Evolutionary conservation across 352 stramenopile species (phyloP), one percentile per base, ranked within the genome.

Genomic region (Phytophthora foliorum): DNA sequence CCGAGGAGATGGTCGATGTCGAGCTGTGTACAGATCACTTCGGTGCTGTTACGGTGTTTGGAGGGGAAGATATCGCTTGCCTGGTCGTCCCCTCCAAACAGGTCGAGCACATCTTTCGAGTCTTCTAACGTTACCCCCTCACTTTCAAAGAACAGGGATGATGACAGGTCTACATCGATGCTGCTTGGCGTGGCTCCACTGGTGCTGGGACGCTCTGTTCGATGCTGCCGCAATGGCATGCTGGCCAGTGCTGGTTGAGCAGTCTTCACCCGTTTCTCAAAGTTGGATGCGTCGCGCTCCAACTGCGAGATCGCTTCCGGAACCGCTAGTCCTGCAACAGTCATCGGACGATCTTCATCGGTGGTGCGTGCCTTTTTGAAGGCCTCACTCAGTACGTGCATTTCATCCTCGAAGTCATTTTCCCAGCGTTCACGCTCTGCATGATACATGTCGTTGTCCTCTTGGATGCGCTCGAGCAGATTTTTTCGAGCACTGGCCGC

Each of bases 291-390:
- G 10, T 84, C 80, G 6, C 80, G 80, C 21, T 75, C 67, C 14
- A 92, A 67, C 61, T 88, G 75, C 4, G 67, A 75, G 11, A 84
- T 53, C 10, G 84, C 78, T 52, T 87, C 78, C 0, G 84, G 80
- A 0, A 88, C 69, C 6, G 67, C 78, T 16, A 90, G 69, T 14
- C 81, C 84, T 17, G 80, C 81, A 16, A 88, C 75, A 11, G 83
- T 91, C 73, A 80, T 80, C 11, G 83, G 83, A 0, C 81, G 75
- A 9, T 64, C 59, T 17, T 67, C 31, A 19, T 58, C 57, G n/a
- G 64, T 64, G 1, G 61, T 54, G 9, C 48, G 74, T n/a, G 76
- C 61, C 50, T 81, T 86, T 4, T 69, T 73, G 32, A 83, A 89
- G 1, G 81, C 84, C 13, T 61, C 44, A 21, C 64, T 82, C 7